Percentiles rank a stretch among this genome's conserved stretches.
Conservation (phyloP, 202 grass and related monocot genomes). For the Saccharum hybrid region DNA sequence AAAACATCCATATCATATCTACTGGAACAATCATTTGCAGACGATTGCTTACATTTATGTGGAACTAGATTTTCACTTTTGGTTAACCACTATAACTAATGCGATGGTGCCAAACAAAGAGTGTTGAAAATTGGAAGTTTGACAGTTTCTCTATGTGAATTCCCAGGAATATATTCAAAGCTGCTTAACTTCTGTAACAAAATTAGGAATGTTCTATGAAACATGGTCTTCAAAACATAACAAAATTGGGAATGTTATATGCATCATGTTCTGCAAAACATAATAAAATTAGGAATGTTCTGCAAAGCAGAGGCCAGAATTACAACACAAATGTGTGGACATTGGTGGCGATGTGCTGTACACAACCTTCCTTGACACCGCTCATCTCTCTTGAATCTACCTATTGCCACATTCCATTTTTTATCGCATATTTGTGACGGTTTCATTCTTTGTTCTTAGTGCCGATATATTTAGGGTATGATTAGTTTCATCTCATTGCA, state of each 20-base stretch:
- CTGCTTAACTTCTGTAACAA: background rate
- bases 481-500: background rate
- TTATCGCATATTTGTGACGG: background rate
- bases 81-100: too few species aligned
- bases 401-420: background rate
- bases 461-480: background rate
- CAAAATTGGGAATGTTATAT: too few species aligned
- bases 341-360: background rate
- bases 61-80: too few species aligned
- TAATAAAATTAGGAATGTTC: background rate
- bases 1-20: too few species aligned
- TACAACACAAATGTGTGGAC: background rate
- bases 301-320: background rate
- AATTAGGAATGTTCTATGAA: background rate
- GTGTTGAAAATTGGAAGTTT: background rate
- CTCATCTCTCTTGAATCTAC: background rate
- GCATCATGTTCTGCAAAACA: too few species aligned
- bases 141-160: background rate
- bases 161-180: background rate
- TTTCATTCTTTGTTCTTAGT: background rate
- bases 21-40: too few species aligned
- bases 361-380: background rate
- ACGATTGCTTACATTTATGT: too few species aligned
- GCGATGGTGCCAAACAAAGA: too few species aligned
- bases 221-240: too few species aligned